Percentiles rank a stretch among this genome's conserved stretches.
phyloP scores from a whole-genome alignment of 306 rosid species.

The Vigna angularis region DNA sequence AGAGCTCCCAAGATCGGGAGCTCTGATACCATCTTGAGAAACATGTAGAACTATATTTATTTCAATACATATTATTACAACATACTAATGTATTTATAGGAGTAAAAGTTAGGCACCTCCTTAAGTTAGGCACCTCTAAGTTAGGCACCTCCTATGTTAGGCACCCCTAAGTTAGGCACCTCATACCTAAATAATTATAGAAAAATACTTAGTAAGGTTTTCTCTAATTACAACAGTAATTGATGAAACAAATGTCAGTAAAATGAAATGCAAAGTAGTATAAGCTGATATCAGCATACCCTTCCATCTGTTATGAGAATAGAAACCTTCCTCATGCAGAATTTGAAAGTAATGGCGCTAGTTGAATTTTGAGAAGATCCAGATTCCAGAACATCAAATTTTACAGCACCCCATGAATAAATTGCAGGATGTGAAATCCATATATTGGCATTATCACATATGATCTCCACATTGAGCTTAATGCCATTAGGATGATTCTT shows the following conservation, averaged over 20 bases:
- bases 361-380: slow-evolving; percentile 59
- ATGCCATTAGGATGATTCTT: slow-evolving; percentile 41
- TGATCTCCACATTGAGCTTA: slow-evolving; percentile 55
- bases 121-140: no score
- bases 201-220: no score
- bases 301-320: slow-evolving; percentile 87
- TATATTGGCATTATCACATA: slow-evolving; percentile 69
- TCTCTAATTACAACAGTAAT: no score
- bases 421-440: slow-evolving; percentile 81
- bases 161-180: no score
- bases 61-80: no score
- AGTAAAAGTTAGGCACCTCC: no score
- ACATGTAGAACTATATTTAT: no score
- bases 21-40: no score
- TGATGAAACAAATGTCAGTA: slow-evolving; percentile 1
- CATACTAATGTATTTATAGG: no score
- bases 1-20: no score
- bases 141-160: no score
- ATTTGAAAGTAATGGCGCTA: slow-evolving; percentile 54
- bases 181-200: no score
- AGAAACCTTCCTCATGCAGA: slow-evolving; percentile 69
- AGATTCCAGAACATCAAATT: slow-evolving; percentile 52
- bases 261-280: slow-evolving; percentile 4
- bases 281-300: slow-evolving; percentile 55
- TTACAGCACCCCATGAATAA: slow-evolving; percentile 63